phyloP scores from a whole-genome alignment of 257 asterid genomes.

The Plectranthus barbatus region DNA sequence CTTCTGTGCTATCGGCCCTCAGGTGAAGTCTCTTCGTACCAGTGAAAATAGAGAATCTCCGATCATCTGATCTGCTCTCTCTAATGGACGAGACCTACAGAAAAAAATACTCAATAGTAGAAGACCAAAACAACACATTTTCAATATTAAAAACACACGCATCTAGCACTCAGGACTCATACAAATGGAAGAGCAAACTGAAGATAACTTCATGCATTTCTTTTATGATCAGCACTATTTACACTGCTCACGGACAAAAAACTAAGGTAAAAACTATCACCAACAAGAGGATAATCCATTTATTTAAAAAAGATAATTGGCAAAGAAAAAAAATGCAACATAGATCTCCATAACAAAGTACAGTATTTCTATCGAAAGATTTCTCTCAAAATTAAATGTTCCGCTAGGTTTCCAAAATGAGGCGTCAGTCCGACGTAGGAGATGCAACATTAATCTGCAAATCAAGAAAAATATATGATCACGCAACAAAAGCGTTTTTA shows the following conservation, averaged over 20 bases:
- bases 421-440: not conserved
- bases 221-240: not conserved
- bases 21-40: conserved; percentile 90
- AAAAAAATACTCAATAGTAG: conserved; percentile 21
- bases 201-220: not conserved
- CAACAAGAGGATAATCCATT: not conserved
- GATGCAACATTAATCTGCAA: not conserved
- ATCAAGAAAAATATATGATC: not conserved
- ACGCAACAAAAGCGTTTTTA: not conserved
- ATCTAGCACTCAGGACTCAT: not conserved
- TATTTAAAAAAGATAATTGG: not conserved
- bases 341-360: not conserved
- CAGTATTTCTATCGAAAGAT: not conserved
- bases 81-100: conserved; percentile 79
- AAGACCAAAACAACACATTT: conserved; percentile 3
- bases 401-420: not conserved
- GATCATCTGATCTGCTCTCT: conserved; percentile 86
- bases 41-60: conserved; percentile 86
- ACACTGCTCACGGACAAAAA: not conserved
- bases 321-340: not conserved
- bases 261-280: not conserved
- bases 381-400: not conserved
- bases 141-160: not conserved
- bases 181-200: not conserved
- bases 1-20: conserved; percentile 86